Percentiles rank a stretch among this genome's conserved stretches.
Conservation (phyloP, 768 basidiomycete species). For the Tephrocybe sp. region DNA sequence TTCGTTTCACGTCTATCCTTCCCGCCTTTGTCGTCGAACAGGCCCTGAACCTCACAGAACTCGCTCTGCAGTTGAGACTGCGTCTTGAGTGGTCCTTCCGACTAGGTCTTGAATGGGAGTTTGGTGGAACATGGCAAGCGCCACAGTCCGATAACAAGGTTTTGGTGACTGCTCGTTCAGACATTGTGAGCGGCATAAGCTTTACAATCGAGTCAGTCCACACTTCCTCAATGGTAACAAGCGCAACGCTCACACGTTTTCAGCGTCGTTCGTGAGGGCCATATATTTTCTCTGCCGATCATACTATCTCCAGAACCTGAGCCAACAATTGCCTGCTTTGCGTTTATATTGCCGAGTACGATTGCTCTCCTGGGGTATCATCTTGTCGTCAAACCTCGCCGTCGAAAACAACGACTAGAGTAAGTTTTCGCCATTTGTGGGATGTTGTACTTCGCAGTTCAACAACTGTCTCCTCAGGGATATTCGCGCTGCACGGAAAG, state of each 20-base stretch:
- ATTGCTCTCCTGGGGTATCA: conserved; percentile 50
- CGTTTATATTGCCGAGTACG: conserved; percentile 54
- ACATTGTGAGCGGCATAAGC: conserved; percentile 41
- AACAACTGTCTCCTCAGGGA: conserved; percentile 40
- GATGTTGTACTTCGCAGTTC: not conserved
- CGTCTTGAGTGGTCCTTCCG: conserved; percentile 45
- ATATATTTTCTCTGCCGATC: conserved; percentile 56
- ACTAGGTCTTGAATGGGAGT: conserved; percentile 38
- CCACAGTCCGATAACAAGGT: conserved; percentile 37
- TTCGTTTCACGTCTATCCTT: conserved; percentile 43
- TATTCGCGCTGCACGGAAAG: conserved; percentile 61
- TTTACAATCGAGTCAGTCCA: conserved; percentile 55
- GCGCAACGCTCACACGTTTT: conserved; percentile 4
- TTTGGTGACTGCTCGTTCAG: conserved; percentile 42
- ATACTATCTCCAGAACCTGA: conserved; percentile 50
- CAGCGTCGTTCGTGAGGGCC: conserved; percentile 57
- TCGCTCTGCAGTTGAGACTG: conserved; percentile 51
- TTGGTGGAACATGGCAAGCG: conserved; percentile 46
- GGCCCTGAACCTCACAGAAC: conserved; percentile 50
- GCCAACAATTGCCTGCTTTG: conserved; percentile 44
- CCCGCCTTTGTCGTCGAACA: conserved; percentile 51
- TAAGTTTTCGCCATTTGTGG: conserved; percentile 26
- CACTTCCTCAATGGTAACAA: conserved; percentile 1
- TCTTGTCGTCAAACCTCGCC: conserved; percentile 54
- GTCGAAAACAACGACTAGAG: conserved; percentile 51